phyloP scores from a whole-genome alignment of 345 rosid genomes.

The Pistacia vera region DNA sequence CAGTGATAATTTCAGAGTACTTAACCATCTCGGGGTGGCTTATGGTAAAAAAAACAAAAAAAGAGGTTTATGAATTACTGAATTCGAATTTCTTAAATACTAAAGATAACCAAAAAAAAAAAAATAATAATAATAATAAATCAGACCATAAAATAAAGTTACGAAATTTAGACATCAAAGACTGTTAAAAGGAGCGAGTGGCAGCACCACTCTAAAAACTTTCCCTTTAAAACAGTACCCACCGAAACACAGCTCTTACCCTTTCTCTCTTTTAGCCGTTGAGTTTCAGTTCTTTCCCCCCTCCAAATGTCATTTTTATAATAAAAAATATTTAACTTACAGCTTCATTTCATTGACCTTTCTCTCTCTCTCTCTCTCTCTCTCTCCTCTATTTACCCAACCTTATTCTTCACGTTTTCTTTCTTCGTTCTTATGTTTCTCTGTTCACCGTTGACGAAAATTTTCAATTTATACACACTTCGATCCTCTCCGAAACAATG shows the following conservation, averaged over 20 bases:
- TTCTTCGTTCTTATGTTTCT: conserved; percentile 5
- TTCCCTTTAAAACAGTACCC: background rate
- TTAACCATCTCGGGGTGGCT: too few species aligned
- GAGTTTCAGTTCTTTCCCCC: conserved; percentile 2
- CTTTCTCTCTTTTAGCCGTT: conserved; percentile 5
- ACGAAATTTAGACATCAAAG: too few species aligned
- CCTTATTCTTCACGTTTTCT: conserved; percentile 16
- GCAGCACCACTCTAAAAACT: background rate
- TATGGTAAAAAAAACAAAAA: too few species aligned
- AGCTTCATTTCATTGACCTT: background rate
- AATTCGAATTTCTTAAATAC: too few species aligned
- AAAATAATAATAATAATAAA: too few species aligned
- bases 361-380: background rate
- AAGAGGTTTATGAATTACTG: too few species aligned
- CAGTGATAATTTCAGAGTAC: too few species aligned
- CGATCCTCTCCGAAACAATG: conserved; percentile 24
- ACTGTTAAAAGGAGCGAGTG: too few species aligned
- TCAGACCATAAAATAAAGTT: too few species aligned
- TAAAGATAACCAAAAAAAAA: too few species aligned
- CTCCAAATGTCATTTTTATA: background rate
- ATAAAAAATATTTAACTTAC: background rate
- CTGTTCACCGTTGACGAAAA: conserved; percentile 18
- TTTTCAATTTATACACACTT: background rate
- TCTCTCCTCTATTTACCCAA: background rate
- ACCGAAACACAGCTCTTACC: too few species aligned